phyloP scores from a whole-genome alignment of 176 grass and related monocot species.

The Phyllostachys edulis region DNA sequence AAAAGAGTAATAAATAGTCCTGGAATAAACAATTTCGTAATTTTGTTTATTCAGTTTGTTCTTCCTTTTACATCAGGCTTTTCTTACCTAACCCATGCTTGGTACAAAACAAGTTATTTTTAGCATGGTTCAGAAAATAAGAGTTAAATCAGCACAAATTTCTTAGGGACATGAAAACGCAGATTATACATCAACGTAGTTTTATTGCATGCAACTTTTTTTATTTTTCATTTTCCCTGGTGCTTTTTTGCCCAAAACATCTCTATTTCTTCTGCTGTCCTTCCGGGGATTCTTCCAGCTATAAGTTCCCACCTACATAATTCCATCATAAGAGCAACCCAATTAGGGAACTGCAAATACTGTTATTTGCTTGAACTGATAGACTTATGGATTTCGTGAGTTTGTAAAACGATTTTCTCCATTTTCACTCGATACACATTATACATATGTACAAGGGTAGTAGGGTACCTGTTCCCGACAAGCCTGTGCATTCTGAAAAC shows the following conservation, averaged over 20 bases:
- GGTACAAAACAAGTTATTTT: not conserved
- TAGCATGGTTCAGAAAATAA: conserved; percentile 12
- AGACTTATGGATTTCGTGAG: not conserved
- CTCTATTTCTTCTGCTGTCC: conserved; percentile 59
- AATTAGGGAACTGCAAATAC: conserved; percentile 9
- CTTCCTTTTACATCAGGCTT: conserved; percentile 6
- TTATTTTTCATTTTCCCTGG: conserved; percentile 20
- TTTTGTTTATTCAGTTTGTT: conserved; percentile 9
- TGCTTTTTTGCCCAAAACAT: conserved; percentile 59
- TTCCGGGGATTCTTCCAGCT: conserved; percentile 64
- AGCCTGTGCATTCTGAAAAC: conserved; percentile 56
- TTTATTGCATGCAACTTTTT: conserved; percentile 2
- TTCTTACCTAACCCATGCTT: not conserved
- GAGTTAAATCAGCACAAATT: not conserved
- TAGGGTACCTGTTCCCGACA: conserved; percentile 52
- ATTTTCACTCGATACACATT: conserved; percentile 7
- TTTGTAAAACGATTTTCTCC: conserved; percentile 14
- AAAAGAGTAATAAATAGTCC: not conserved
- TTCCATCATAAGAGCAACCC: conserved; percentile 22
- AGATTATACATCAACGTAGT: not conserved
- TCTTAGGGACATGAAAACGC: conserved; percentile 5
- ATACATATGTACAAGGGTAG: not conserved
- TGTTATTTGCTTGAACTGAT: conserved; percentile 21
- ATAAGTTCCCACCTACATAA: conserved; percentile 67
- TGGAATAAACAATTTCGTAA: conserved; percentile 5